phyloP scores from a whole-genome alignment of 768 basidiomycete species.

The Naematelia aurantialba region DNA sequence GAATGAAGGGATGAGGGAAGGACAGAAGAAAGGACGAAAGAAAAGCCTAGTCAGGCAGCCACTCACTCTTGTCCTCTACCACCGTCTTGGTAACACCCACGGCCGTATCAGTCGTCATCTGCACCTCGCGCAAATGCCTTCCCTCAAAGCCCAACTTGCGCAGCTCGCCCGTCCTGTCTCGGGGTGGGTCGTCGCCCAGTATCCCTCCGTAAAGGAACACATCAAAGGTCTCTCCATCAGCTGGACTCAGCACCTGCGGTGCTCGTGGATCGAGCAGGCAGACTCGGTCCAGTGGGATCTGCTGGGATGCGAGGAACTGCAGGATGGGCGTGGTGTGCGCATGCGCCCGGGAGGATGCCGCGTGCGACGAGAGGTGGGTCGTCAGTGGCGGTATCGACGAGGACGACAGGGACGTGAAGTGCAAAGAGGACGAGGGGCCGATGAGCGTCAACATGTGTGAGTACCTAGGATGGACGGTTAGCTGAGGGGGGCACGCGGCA shows the following conservation, averaged over 20 bases:
- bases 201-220: slow-evolving; percentile 81
- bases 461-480: slow-evolving; percentile 21
- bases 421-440: slow-evolving; percentile 61
- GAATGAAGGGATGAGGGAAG: background rate
- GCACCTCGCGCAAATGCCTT: slow-evolving; percentile 76
- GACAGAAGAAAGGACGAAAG: background rate
- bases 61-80: slow-evolving; percentile 64
- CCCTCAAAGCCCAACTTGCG: slow-evolving; percentile 80
- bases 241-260: slow-evolving; percentile 62
- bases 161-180: slow-evolving; percentile 86
- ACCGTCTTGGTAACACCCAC: slow-evolving; percentile 83
- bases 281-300: slow-evolving; percentile 59
- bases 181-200: slow-evolving; percentile 88
- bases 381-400: slow-evolving; percentile 61
- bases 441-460: slow-evolving; percentile 83
- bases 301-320: slow-evolving; percentile 51
- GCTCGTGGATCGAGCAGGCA: slow-evolving; percentile 96
- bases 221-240: slow-evolving; percentile 71
- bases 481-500: background rate
- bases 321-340: slow-evolving; percentile 53
- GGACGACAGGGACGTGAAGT: slow-evolving; percentile 83
- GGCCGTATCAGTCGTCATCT: slow-evolving; percentile 99
- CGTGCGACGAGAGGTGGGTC: slow-evolving; percentile 40
- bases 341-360: slow-evolving; percentile 53
- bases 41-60: slow-evolving; percentile 29